Percentiles rank a stretch among this genome's conserved stretches.
Conservation (phyloP, 2,329 filamentous ascomycete species). For the Fusarium sp. region DNA sequence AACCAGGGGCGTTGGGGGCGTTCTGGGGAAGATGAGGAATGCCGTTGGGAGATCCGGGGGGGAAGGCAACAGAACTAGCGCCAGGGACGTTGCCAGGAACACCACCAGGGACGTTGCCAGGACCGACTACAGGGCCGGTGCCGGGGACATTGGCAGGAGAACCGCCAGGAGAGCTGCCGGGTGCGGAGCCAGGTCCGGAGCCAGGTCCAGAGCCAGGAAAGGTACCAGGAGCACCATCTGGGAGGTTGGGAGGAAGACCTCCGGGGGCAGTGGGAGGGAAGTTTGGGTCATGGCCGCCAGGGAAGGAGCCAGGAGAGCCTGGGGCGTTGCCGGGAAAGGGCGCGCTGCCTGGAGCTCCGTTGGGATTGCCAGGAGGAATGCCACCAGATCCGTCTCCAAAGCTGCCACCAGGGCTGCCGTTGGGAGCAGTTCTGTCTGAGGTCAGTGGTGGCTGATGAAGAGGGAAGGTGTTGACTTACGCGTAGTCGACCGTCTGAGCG, state of each 20-base stretch:
- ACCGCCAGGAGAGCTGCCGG: conserved; percentile 10
- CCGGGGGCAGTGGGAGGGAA: conserved; percentile 21
- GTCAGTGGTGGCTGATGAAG: conserved; percentile 18
- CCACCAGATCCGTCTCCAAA: conserved; percentile 21
- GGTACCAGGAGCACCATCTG: conserved; percentile 16
- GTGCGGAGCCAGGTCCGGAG: conserved; percentile 6
- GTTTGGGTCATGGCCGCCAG: conserved; percentile 19
- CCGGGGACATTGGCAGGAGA: conserved; percentile 23
- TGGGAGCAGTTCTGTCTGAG: conserved; percentile 19
- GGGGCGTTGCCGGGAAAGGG: conserved; percentile 23
- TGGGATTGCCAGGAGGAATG: conserved; percentile 23
- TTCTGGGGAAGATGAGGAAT: conserved; percentile 3
- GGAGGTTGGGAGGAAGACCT: conserved; percentile 19
- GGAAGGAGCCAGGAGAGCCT: conserved; percentile 30
- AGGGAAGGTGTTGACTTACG: conserved; percentile 43
- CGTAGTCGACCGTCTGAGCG: conserved; percentile 48
- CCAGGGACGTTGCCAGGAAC: not conserved
- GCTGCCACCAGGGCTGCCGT: conserved; percentile 15
- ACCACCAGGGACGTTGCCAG: conserved; percentile 6
- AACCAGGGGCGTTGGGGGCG: conserved; percentile 5
- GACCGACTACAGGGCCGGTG: conserved; percentile 21
- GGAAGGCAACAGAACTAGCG: conserved; percentile 3
- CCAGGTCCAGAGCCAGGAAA: conserved; percentile 9
- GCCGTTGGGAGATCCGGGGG: not conserved
- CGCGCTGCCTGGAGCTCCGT: conserved; percentile 23